Conservation (phyloP, 1,139 yeast species). For the Yamadazyma dushanensis region DNA sequence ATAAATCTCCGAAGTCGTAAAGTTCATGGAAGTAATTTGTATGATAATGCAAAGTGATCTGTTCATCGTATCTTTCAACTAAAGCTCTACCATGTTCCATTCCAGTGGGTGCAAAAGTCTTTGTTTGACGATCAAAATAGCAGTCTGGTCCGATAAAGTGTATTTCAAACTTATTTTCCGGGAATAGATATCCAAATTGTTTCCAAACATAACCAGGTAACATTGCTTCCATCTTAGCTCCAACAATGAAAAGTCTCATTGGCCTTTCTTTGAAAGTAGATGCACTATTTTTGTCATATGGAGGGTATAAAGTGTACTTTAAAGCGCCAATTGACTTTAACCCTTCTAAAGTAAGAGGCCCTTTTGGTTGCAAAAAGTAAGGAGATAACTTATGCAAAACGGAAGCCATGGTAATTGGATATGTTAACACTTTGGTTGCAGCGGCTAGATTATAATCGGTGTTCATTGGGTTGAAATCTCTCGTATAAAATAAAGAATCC, state of each 20-base stretch:
- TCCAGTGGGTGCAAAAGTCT: constrained; percentile 36
- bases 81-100: constrained; percentile 58
- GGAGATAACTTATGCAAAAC: constrained; percentile 85
- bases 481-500: constrained; percentile 92
- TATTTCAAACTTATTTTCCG: constrained; percentile 76
- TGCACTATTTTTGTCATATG: constrained; percentile 45
- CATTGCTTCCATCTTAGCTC: constrained; percentile 92
- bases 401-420: constrained; percentile 88
- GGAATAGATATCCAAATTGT: constrained; percentile 84
- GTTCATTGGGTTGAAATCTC: constrained; percentile 94
- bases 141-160: constrained; percentile 96
- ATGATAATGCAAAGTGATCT: constrained; percentile 75
- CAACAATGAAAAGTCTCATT: constrained; percentile 82
- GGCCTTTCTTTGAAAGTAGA: constrained; percentile 77
- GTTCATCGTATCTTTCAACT: constrained; percentile 72
- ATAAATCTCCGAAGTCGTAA: constrained; percentile 89
- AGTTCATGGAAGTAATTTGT: constrained; percentile 88
- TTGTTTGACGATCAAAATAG: constrained; percentile 59
- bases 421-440: constrained; percentile 89
- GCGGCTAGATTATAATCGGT: constrained; percentile 95
- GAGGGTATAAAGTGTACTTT: constrained; percentile 84
- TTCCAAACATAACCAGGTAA: constrained; percentile 96
- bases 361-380: constrained; percentile 75
- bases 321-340: constrained; percentile 89
- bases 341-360: constrained; percentile 89